A percentile compares a stretch with the other conserved stretches of the same genome.
phyloP scores from a whole-genome alignment of 1,284 basidiomycete species.

The Phlebopus sp. region DNA sequence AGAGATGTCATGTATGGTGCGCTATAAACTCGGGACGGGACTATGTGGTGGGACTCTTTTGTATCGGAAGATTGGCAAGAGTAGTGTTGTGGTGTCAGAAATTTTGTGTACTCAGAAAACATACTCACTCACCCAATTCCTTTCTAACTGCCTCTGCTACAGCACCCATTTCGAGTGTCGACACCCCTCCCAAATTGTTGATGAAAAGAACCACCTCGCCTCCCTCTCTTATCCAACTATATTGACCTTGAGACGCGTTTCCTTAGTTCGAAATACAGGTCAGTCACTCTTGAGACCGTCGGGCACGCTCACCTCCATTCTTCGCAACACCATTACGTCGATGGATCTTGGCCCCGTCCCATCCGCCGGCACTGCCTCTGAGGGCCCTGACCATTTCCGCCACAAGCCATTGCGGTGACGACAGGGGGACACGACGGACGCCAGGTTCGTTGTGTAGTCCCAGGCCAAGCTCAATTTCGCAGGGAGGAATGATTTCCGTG shows the following conservation, averaged over 20 bases:
- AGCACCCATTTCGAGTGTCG: slow-evolving; percentile 51
- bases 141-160: slow-evolving; percentile 40
- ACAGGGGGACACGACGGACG: slow-evolving; percentile 37
- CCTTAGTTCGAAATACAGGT: too few species aligned
- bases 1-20: slow-evolving; percentile 45
- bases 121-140: slow-evolving; percentile 44
- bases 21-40: slow-evolving; percentile 33
- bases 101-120: too few species aligned
- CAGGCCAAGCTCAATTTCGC: slow-evolving; percentile 45
- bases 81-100: too few species aligned
- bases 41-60: slow-evolving; percentile 19
- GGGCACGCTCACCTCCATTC: background rate
- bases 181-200: slow-evolving; percentile 58
- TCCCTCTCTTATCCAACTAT: slow-evolving; percentile 12
- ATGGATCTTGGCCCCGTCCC: slow-evolving; percentile 13
- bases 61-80: background rate
- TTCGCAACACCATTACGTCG: background rate
- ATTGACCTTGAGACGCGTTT: too few species aligned
- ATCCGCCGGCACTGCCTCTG: slow-evolving; percentile 19
- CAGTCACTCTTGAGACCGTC: too few species aligned
- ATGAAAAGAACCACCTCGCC: slow-evolving; percentile 45
- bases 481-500: slow-evolving; percentile 10
- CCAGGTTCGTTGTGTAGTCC: slow-evolving; percentile 61
- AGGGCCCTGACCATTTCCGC: slow-evolving; percentile 39
- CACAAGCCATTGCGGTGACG: slow-evolving; percentile 30